Conservation (phyloP, 2,329 filamentous ascomycete species). For the Aspergillus fischeri region DNA sequence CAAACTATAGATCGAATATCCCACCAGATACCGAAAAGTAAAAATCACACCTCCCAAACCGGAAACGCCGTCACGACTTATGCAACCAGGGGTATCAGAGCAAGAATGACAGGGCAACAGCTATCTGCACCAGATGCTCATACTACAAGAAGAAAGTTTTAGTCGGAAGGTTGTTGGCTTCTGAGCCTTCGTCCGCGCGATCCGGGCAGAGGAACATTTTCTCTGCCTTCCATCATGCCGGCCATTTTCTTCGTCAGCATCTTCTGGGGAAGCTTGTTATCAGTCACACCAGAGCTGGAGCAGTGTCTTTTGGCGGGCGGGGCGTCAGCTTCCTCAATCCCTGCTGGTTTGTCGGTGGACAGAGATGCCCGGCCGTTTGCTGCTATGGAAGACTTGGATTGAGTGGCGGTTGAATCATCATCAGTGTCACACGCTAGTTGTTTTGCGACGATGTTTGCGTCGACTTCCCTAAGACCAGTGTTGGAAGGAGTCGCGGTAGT, state of each 20-base stretch:
- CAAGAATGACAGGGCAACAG: constrained; percentile 5
- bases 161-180: constrained; percentile 26
- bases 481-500: constrained; percentile 32
- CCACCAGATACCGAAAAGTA: not conserved
- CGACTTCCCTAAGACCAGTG: constrained; percentile 49
- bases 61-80: not conserved
- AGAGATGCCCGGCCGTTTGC: constrained; percentile 1
- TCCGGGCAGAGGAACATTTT: constrained; percentile 37
- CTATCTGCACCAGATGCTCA: not conserved
- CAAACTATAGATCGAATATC: not conserved
- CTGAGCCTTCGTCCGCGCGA: constrained; percentile 28
- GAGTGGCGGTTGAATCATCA: constrained; percentile 7
- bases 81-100: constrained; percentile 3
- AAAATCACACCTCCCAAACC: not conserved
- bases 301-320: constrained; percentile 26
- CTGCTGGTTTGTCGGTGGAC: constrained; percentile 12
- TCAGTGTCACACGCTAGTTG: constrained; percentile 21
- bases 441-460: constrained; percentile 44
- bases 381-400: constrained; percentile 4
- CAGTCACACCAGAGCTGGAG: constrained; percentile 24
- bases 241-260: constrained; percentile 35
- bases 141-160: constrained; percentile 6
- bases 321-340: constrained; percentile 21
- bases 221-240: constrained; percentile 42
- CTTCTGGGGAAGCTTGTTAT: constrained; percentile 43